Conservation (phyloP, 1,139 yeast genomes). For the Saccharomyces hybrid region DNA sequence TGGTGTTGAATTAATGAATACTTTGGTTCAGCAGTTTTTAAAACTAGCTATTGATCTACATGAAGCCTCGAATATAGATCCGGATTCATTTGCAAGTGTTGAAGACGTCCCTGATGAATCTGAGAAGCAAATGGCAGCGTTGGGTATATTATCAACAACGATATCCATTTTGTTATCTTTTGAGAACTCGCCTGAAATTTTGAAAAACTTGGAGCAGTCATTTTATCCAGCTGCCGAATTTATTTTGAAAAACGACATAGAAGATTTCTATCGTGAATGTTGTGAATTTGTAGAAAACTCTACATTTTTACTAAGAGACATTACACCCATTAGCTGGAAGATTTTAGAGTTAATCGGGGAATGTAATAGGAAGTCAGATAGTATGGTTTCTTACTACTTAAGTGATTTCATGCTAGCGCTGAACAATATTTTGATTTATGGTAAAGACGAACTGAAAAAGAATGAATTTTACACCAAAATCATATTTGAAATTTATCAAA, state of each 20-base stretch:
- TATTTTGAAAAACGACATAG: slow-evolving; percentile 56
- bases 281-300: slow-evolving; percentile 83
- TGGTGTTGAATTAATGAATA: slow-evolving; percentile 78
- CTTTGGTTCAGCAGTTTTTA: slow-evolving; percentile 72
- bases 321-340: slow-evolving; percentile 74
- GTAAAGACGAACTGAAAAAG: slow-evolving; percentile 44
- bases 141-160: slow-evolving; percentile 80
- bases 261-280: slow-evolving; percentile 75
- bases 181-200: slow-evolving; percentile 68
- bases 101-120: slow-evolving; percentile 43
- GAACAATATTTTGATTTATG: slow-evolving; percentile 72
- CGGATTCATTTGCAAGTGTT: slow-evolving; percentile 40
- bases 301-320: slow-evolving; percentile 61
- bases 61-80: slow-evolving; percentile 49
- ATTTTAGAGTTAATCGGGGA: slow-evolving; percentile 50
- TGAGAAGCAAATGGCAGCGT: slow-evolving; percentile 81
- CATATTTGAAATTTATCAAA: slow-evolving; percentile 26
- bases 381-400: slow-evolving; percentile 46
- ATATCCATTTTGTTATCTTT: slow-evolving; percentile 80
- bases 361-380: slow-evolving; percentile 48
- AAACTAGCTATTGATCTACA: slow-evolving; percentile 62
- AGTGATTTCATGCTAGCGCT: slow-evolving; percentile 74
- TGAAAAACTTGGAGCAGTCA: slow-evolving; percentile 61
- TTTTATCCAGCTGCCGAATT: slow-evolving; percentile 65
- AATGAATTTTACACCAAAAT: slow-evolving; percentile 28